A percentile compares a stretch with the other conserved stretches of the same genome.
Conservation (phyloP, 2,329 filamentous ascomycete species). For the Fusarium palustre region DNA sequence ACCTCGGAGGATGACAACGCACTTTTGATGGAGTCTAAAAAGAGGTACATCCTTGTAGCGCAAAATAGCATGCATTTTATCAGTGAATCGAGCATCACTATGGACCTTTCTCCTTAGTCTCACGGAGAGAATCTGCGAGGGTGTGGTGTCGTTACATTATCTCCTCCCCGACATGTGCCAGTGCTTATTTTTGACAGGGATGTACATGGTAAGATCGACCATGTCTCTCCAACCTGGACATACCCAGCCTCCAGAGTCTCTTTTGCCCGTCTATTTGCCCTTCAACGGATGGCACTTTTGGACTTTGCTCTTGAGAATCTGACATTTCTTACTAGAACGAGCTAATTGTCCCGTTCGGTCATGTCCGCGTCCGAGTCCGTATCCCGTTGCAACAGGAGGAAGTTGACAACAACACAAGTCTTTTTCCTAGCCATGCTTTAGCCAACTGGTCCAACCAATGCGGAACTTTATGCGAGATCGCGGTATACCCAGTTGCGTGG, state of each 20-base stretch:
- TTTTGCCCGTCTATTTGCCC: constrained; percentile 17
- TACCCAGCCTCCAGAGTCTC: constrained; percentile 25
- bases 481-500: constrained; percentile 4
- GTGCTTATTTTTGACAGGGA: constrained; percentile 41
- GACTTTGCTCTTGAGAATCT: constrained; percentile 14
- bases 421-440: background rate
- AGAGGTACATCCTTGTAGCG: constrained; percentile 29
- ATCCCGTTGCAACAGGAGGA: background rate
- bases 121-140: constrained; percentile 36
- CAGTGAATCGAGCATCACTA: constrained; percentile 11
- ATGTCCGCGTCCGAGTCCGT: constrained; percentile 21
- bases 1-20: constrained; percentile 36
- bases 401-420: background rate
- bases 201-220: constrained; percentile 37
- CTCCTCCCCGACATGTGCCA: constrained; percentile 25
- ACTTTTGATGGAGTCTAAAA: constrained; percentile 26
- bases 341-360: constrained; percentile 12
- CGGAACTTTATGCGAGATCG: constrained; percentile 24
- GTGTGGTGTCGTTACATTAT: constrained; percentile 36
- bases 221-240: constrained; percentile 26
- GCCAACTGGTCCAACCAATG: constrained; percentile 7
- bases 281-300: constrained; percentile 34
- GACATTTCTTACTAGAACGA: constrained; percentile 26
- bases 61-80: constrained; percentile 12
- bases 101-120: constrained; percentile 15